These are phyloP conservation scores for Alternaria arborescens DNA, from an alignment of 2,329 filamentous ascomycete genomes.

Conservation along the genomic window DNA sequence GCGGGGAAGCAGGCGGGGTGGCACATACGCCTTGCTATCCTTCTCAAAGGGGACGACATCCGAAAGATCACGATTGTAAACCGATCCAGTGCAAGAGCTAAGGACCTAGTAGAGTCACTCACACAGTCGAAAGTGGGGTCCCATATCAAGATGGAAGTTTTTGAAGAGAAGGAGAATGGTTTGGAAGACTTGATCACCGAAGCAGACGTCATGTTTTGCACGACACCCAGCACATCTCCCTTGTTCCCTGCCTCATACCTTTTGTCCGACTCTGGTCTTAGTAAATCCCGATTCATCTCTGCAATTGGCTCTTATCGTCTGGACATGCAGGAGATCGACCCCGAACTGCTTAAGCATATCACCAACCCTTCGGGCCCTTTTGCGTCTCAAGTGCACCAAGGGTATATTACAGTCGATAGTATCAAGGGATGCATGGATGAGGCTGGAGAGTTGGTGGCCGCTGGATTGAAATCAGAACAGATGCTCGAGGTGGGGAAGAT, in stretches of 20 bases:
- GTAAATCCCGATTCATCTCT: slow-evolving; percentile 32
- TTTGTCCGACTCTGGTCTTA: slow-evolving; percentile 4
- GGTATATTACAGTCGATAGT: slow-evolving; percentile 35
- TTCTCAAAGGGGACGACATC: slow-evolving; percentile 49
- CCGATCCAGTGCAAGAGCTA: slow-evolving; percentile 22
- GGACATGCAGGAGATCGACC: slow-evolving; percentile 61
- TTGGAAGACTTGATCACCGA: slow-evolving; percentile 3
- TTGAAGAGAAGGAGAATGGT: neutral
- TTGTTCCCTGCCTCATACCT: slow-evolving; percentile 55
- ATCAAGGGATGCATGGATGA: slow-evolving; percentile 56
- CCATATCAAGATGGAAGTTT: slow-evolving; percentile 1
- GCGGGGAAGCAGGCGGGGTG: slow-evolving; percentile 61
- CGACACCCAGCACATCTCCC: slow-evolving; percentile 57
- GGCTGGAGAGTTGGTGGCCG: slow-evolving; percentile 57
- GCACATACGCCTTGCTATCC: slow-evolving; percentile 58
- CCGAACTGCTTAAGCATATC: slow-evolving; percentile 48
- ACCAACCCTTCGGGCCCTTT: slow-evolving; percentile 7
- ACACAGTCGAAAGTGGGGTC: slow-evolving; percentile 4
- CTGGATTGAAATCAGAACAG: slow-evolving; percentile 37
- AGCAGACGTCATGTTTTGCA: slow-evolving; percentile 59
- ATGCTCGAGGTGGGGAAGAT: slow-evolving; percentile 24
- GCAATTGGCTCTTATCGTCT: slow-evolving; percentile 42
- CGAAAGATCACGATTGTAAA: slow-evolving; percentile 36
- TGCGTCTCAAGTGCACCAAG: slow-evolving; percentile 8
- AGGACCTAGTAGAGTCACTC: slow-evolving; percentile 17